Base-by-base conservation (phyloP, 257 asterid genomes). In the Linderniella brevidens region DNA sequence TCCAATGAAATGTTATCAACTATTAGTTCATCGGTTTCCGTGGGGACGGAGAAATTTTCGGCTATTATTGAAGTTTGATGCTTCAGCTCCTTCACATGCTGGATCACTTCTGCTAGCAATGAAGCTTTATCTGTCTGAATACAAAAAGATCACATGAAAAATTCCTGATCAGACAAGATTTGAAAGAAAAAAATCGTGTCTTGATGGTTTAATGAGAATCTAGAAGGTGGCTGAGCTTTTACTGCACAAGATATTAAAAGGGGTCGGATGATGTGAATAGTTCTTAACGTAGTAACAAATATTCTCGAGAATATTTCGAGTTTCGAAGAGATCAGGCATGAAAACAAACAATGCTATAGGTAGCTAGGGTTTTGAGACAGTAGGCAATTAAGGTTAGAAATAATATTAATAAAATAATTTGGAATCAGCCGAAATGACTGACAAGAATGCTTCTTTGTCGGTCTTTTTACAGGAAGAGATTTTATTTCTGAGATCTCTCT, bases 41-140 rank as follows among this genome's bases (percentile, higher is more conserved):
- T 59, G 0, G 82, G 82, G 32, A 77, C 64, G 0, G 66, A 4
- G n/a, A 25, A 25, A n/a, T 43, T 66, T 58, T 73, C 72, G 7
- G 68, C 77, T 15, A 73, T 65, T 3, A 60, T 20, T 8, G 79
- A 65, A 3, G 79, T 73, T 32, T 77, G 86, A 6, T 73, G 62
- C 68, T 73, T 73, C 5, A 77, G 64, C 49, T 77, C 86, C 56
- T 71, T 73, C 57, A 68, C 79, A 17, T 69, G 77, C 46, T 75
- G 84, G 59, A 75, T 69, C 4, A 75, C 84, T 58, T 75, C 74
- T 0, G 84, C 84, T 14, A 75, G 68, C 49, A 75, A 46, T 25
- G 79, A 71, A 9, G 84, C 79, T 53, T 75, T 75, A 65, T 75
- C 84, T 17, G 77, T 75, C 84, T 73, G 54, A 6, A 17, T 6